Evolutionary conservation across 257 asterid genomes (phyloP), one percentile per base, ranked within the genome.

Genomic region (Nicotiana undulata): DNA sequence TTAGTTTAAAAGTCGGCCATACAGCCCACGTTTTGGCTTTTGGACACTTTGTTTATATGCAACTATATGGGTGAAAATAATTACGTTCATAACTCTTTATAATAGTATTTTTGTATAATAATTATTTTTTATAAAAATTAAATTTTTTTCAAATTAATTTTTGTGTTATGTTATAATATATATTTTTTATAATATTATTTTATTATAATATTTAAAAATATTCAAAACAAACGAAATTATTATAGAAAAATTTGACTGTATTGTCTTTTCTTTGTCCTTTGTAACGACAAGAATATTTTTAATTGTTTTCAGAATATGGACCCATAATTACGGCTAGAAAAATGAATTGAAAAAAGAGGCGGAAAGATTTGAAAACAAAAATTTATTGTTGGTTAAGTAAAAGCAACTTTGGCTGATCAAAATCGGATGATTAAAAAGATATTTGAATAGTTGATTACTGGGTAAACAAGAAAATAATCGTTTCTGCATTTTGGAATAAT

Each of bases 1-100:
- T 40, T 82, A 20, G 76, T 76, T 55, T 13, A 56, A 28, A 52
- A 22, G 70, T 83, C 74, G 85, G 82, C 85, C 80, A 77, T 74
- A 44, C 13, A 34, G 82, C 59, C 82, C 80, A 60, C 83, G 58
- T n/a, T 68, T 77, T 46, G 16, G 67, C 18, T 44, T 80, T 80
- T 46, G 16, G 68, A 60, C 6, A 12, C 53, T 31, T 61, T 26
- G 24, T 67, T 40, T 40, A 8, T 51, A 51, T 51, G 56, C 56
- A 13, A 13, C 56, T 51, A 40, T 20, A 66, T 34, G 20, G 34
- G 32, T 68, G 34, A 68, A 68, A 70, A 20, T 70, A 13, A 3
- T 34, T 26, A 26, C 1, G 1, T 1, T 26, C 28, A 26, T 1
- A 26, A 1, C 1, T 26, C 1, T 26, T 26, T 26, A 26, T 26